Percentiles rank a stretch among this genome's conserved stretches.
phyloP scores from a whole-genome alignment of 768 basidiomycete genomes.

The Phylloporus sp. region DNA sequence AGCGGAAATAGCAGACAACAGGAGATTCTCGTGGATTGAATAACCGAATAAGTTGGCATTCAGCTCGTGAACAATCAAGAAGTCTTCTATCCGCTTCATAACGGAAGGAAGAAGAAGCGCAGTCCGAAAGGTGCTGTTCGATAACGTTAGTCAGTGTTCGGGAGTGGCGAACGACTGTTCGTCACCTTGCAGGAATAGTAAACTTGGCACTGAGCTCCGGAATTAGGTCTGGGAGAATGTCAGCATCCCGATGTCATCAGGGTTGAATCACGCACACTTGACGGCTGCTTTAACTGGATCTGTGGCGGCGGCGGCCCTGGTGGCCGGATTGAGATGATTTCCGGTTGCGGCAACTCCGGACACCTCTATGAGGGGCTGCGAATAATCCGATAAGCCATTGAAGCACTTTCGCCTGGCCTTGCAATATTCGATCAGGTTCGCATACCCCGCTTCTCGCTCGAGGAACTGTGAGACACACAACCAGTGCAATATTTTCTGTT shows the following conservation, averaged over 20 bases:
- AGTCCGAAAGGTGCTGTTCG: slow-evolving; percentile 58
- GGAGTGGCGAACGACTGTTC: slow-evolving; percentile 17
- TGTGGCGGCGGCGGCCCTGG: slow-evolving; percentile 34
- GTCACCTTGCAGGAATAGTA: slow-evolving; percentile 68
- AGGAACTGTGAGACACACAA: slow-evolving; percentile 5
- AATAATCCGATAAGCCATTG: slow-evolving; percentile 51
- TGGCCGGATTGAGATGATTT: slow-evolving; percentile 57
- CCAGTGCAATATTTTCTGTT: not conserved
- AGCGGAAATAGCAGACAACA: slow-evolving; percentile 64
- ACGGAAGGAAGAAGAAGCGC: slow-evolving; percentile 71
- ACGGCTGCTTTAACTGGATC: slow-evolving; percentile 38
- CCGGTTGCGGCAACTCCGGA: slow-evolving; percentile 42
- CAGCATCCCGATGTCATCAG: slow-evolving; percentile 24
- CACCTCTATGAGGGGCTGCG: slow-evolving; percentile 73
- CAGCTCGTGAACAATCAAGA: slow-evolving; percentile 72
- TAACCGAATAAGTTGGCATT: slow-evolving; percentile 64
- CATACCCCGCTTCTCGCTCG: slow-evolving; percentile 59
- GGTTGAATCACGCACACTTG: slow-evolving; percentile 49
- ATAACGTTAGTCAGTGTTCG: slow-evolving; percentile 24
- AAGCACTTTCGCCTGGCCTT: slow-evolving; percentile 58
- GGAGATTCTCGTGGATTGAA: slow-evolving; percentile 52
- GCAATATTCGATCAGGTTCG: slow-evolving; percentile 63
- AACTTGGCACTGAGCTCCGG: slow-evolving; percentile 76
- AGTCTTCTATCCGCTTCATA: slow-evolving; percentile 63
- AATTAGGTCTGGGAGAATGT: slow-evolving; percentile 57